Evolutionary conservation across 1,139 yeast genomes (phyloP), one percentile per base, ranked within the genome.

Genomic region (Sugiyamaella sp.): DNA sequence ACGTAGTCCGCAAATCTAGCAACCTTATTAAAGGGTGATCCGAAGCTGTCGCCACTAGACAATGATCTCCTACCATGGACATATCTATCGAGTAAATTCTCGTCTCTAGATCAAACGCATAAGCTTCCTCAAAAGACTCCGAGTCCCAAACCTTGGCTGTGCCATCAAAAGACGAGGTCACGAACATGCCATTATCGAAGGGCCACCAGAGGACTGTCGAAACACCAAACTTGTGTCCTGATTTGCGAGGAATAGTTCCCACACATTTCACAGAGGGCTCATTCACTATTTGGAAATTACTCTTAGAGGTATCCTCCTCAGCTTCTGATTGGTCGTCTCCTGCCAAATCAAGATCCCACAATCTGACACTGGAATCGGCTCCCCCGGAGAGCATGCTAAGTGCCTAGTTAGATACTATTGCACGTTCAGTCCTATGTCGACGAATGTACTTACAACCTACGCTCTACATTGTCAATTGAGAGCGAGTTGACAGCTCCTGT

Each of bases 181-280:
- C 78, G 72, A 90, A 90, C 82, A 91, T 78, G 1, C 97, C 97
- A 22, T 85, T 82, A 68, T 91, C 98, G 51, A 75, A 75, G 0
- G 95, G 91, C 93, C 96, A 91, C 97, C 98, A 91, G 63, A 79
- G 77, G 1, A 89, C 75, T 16, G 81, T 73, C 0, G 96, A 86
- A 0, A 90, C 75, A 0, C 97, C 96, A 67, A 78, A 89, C 22
- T 73, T 70, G 66, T 91, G 98, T 1, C 77, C 85, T 1, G 76
- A 61, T 58, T 78, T 78, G 12, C 84, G 59, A 1, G 85, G 81
- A n/a, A 83, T 66, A 16, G 78, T 69, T 41, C 80, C 82, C 20
- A 69, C 55, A 22, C 71, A 66, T 46, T 68, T 46, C 2, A 49
- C 35, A 21, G 41, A 25, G 2, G 38, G 50, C 53, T 55, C 63